These are phyloP conservation scores for Daedaleopsis sinensis DNA, from an alignment of 768 basidiomycete genomes.

Conservation along the genomic window DNA sequence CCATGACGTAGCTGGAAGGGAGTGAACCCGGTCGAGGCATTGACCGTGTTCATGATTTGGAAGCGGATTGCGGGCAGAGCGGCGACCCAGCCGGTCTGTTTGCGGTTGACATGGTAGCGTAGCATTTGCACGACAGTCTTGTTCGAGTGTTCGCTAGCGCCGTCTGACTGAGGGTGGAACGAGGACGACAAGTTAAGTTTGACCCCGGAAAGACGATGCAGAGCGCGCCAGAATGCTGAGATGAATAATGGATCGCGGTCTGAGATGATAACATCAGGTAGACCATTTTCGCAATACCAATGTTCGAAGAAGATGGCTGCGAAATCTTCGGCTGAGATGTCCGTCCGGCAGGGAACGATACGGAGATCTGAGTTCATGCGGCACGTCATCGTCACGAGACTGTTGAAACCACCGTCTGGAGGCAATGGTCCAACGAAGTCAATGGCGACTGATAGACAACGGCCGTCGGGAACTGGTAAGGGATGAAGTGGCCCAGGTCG, in stretches of 20 bases:
- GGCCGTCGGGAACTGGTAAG: constrained; percentile 23
- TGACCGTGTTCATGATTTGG: constrained; percentile 29
- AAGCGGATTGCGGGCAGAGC: too few relatives aligned
- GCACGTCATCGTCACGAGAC: constrained; percentile 24
- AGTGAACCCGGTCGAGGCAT: constrained; percentile 26
- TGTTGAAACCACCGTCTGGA: constrained; percentile 27
- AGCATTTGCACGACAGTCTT: constrained; percentile 30
- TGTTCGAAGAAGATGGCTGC: constrained; percentile 29
- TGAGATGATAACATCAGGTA: constrained; percentile 27
- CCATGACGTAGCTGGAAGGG: constrained; percentile 25
- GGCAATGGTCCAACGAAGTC: constrained; percentile 38
- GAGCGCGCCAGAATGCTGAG: too few relatives aligned
- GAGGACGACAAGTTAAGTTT: constrained; percentile 36
- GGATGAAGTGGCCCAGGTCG: constrained; percentile 29
- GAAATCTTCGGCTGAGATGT: constrained; percentile 23
- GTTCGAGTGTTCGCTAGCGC: constrained; percentile 34
- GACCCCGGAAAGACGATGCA: constrained; percentile 30
- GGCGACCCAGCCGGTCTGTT: constrained; percentile 26
- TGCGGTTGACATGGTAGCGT: constrained; percentile 23
- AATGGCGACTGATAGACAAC: constrained; percentile 27
- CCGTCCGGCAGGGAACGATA: constrained; percentile 8
- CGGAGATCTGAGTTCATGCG: constrained; percentile 20
- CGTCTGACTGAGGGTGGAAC: constrained; percentile 43
- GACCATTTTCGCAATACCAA: constrained; percentile 34
- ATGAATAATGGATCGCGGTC: constrained; percentile 36